Base-by-base conservation (phyloP, 2,329 filamentous ascomycete genomes). In the Aspergillus ochraceus region DNA sequence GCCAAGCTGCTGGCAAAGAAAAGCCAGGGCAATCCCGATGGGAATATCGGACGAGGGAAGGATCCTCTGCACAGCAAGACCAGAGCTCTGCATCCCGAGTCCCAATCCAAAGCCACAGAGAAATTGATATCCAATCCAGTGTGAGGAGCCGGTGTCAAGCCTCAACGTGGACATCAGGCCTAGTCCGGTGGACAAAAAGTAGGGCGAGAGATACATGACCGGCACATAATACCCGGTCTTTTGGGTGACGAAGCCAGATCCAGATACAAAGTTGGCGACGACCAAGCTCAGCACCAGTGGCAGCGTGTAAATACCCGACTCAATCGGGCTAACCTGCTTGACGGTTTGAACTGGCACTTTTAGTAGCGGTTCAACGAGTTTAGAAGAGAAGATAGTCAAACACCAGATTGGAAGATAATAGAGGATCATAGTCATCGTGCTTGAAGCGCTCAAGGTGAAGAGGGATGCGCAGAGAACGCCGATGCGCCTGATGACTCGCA, bases 371-470 rank as follows among this genome's bases (percentile, higher is more conserved):
- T n/a, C 12, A 12, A n/a, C 9, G 14, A 2, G 9, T 12, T 6
- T 12, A 24, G 22, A 12, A 8, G 3, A 19, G 6, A 3, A 2
- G n/a, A 36, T 2, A 11, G 22, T 3, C 39, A 46, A 47, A 54
- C 52, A 55, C 52, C 52, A 55, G 14, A 49, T 49, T 9, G 26
- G 42, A 8, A 55, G 52, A 19, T 47, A 55, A n/a, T 49, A 55
- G 3, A 47, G 19, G 4, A 55, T 47, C 22, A 47, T 8, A 10
- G 46, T 55, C 52, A 55, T 55, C 3, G 52, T 20, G 10, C 39
- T 20, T 22, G 52, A 26, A 4, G 45, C 39, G 22, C 20, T 32
- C 22, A 55, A 29, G 10, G 52, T 55, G 26, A 19, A 55, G 9
- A 32, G 11, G 0, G 39, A 42, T 20, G 24, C 52, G 8, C 39